These are phyloP conservation scores for Cyclaneusma minus DNA, from an alignment of 2,329 filamentous ascomycete species.

Conservation along the genomic window DNA sequence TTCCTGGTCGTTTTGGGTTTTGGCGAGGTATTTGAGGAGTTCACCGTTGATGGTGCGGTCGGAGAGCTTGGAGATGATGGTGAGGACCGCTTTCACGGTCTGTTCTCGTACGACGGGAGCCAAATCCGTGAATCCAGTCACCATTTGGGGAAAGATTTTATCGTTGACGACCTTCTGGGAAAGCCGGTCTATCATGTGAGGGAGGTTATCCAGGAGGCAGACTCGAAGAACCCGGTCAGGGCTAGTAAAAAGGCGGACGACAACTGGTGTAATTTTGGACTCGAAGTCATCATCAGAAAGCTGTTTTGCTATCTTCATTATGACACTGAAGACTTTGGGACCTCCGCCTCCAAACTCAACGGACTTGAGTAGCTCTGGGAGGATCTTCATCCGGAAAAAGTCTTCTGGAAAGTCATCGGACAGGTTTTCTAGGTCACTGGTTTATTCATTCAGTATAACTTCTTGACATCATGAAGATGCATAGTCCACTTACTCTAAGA, in stretches of 20 bases:
- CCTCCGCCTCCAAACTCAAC: constrained; percentile 97
- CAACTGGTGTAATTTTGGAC: constrained; percentile 64
- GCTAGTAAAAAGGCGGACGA: constrained; percentile 76
- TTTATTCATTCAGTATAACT: not conserved
- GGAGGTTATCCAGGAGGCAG: constrained; percentile 75
- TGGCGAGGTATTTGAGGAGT: constrained; percentile 75
- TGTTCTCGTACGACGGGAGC: constrained; percentile 89
- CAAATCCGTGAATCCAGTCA: constrained; percentile 86
- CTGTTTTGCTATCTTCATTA: constrained; percentile 83
- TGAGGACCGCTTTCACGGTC: constrained; percentile 84
- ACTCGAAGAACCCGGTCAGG: constrained; percentile 87
- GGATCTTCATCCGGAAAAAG: constrained; percentile 93
- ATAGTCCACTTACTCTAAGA: constrained; percentile 47
- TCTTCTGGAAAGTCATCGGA: constrained; percentile 94
- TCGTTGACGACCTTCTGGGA: constrained; percentile 84
- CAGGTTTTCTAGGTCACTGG: constrained; percentile 62
- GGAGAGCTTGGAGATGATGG: constrained; percentile 75
- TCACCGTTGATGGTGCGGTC: constrained; percentile 91
- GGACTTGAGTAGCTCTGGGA: constrained; percentile 91
- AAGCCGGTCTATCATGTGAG: constrained; percentile 80
- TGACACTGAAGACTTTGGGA: constrained; percentile 73
- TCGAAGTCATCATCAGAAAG: constrained; percentile 85
- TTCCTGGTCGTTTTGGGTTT: constrained; percentile 94
- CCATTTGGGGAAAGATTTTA: constrained; percentile 92
- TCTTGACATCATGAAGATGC: too few relatives aligned